Evolutionary conservation across 495 filamentous ascomycete species (phyloP).

Genomic region (Daldinia grandis): DNA sequence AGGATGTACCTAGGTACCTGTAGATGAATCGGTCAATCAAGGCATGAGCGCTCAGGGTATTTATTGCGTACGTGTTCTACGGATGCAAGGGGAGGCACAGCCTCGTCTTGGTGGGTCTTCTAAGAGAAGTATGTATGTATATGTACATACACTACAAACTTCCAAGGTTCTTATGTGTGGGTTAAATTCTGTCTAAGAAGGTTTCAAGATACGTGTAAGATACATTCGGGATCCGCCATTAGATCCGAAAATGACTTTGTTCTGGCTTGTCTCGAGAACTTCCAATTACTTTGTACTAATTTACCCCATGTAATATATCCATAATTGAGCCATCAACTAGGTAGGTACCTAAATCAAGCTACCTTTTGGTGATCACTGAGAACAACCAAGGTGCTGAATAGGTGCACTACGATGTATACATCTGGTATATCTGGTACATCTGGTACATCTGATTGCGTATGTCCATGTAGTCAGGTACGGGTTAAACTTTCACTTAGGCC

Average conservation of each 20-base stretch:
- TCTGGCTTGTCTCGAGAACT: background rate
- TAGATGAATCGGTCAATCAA: background rate
- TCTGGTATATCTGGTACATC: too few species aligned
- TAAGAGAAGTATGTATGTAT: background rate
- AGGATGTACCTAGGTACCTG: too few species aligned
- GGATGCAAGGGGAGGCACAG: slow-evolving; percentile 37
- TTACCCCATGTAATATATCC: background rate
- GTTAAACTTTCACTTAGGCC: slow-evolving; percentile 7
- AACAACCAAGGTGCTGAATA: too few species aligned
- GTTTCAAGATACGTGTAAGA: background rate
- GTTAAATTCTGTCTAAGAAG: slow-evolving; percentile 1
- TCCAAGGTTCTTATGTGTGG: slow-evolving; percentile 1
- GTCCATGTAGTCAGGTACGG: slow-evolving; percentile 1
- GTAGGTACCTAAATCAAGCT: background rate
- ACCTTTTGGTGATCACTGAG: too few species aligned
- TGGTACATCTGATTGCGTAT: slow-evolving; percentile 6
- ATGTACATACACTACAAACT: background rate
- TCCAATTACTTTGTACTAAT: background rate
- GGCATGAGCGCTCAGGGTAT: background rate
- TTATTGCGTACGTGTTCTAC: slow-evolving; percentile 29
- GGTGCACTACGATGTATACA: too few species aligned
- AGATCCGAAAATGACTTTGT: background rate
- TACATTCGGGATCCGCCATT: background rate
- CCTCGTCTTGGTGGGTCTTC: slow-evolving; percentile 27
- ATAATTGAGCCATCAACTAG: background rate